Evolutionary conservation across 202 grass and related monocot species (phyloP), one percentile per base, ranked within the genome.

Genomic region (Panicum hallii): DNA sequence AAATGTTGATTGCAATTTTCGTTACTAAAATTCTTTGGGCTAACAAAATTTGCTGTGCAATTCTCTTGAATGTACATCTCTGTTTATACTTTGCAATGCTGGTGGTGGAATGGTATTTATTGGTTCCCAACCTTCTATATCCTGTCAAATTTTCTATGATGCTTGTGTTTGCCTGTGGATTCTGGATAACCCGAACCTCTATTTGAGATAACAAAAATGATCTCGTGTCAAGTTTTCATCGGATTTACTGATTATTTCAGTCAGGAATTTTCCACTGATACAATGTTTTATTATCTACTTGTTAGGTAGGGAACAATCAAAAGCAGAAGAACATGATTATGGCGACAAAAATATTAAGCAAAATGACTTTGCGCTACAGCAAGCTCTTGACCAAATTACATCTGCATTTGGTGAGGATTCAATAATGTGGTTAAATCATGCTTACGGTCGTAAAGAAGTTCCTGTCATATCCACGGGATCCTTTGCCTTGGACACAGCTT

Each of bases 321-420:
- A 85, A 47, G 72, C 87, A 77, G 52, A 73, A 78, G 87, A 46
- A 77, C 16, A 34, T 46, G 79, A 80, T 28, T 86, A 66, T 19
- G 60, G 75, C 8, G 82, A 90, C 40, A 79, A 86, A 50, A 80
- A 46, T 64, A 42, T 88, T 58, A 88, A 86, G 19, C 71, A 79
- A 65, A 91, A 86, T 64, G 88, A 95, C 10, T 72, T 83, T 16
- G 93, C 90, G 9, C 81, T 95, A 44, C 87, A 92, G 52, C 87
- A 95, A 88, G 93, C 93, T 56, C 66, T 95, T 70, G 93, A 95
- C 72, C 90, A 95, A 63, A 95, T 95, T 66, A 89, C 83, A 75
- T 77, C 74, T 50, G 75, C 93, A 69, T 95, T 95, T 71, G 93
- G 93, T 19, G 83, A 95, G 81, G 93, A 88, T 13, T 86, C 93